Evolutionary conservation across 352 stramenopile species (phyloP).

Genomic region (Globisporangium acanthophoron): DNA sequence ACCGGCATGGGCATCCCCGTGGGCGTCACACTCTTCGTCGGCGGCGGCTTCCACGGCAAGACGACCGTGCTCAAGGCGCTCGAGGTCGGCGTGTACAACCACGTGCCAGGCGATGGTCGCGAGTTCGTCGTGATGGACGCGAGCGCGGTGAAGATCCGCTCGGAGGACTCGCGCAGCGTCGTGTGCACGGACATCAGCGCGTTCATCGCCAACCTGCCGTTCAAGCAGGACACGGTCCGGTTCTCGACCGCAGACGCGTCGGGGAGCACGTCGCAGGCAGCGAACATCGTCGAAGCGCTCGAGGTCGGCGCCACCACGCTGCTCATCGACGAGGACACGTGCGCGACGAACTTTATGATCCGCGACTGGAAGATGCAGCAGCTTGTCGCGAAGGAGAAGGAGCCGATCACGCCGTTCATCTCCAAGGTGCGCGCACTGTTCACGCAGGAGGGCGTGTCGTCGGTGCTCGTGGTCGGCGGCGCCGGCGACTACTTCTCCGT

Average conservation of each 20-base stretch:
- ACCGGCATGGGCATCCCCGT: slow-evolving; percentile 92
- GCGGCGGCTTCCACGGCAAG: slow-evolving; percentile 97
- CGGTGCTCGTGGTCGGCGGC: slow-evolving; percentile 95
- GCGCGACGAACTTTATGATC: slow-evolving; percentile 98
- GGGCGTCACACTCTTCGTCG: slow-evolving; percentile 95
- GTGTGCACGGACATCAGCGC: slow-evolving; percentile 89
- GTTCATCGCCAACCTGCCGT: slow-evolving; percentile 97
- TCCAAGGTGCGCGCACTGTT: slow-evolving; percentile 92
- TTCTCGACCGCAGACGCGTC: slow-evolving; percentile 94
- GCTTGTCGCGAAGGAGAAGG: slow-evolving; percentile 93
- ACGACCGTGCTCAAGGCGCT: slow-evolving; percentile 94
- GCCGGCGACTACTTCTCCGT: slow-evolving; percentile 97
- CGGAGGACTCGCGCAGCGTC: slow-evolving; percentile 93
- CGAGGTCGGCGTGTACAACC: slow-evolving; percentile 95
- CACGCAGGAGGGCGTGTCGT: slow-evolving; percentile 84
- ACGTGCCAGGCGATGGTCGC: slow-evolving; percentile 92
- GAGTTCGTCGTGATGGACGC: slow-evolving; percentile 91
- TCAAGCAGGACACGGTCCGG: slow-evolving; percentile 87
- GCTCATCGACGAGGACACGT: slow-evolving; percentile 97
- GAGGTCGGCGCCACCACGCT: slow-evolving; percentile 90
- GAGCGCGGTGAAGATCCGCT: slow-evolving; percentile 92
- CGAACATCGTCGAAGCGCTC: slow-evolving; percentile 94
- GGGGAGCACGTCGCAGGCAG: slow-evolving; percentile 95
- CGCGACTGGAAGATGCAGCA: slow-evolving; percentile 97
- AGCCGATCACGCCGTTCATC: slow-evolving; percentile 98